Evolutionary conservation across 163 green algal genomes (phyloP).

Genomic region (Scenedesmus sp.): DNA sequence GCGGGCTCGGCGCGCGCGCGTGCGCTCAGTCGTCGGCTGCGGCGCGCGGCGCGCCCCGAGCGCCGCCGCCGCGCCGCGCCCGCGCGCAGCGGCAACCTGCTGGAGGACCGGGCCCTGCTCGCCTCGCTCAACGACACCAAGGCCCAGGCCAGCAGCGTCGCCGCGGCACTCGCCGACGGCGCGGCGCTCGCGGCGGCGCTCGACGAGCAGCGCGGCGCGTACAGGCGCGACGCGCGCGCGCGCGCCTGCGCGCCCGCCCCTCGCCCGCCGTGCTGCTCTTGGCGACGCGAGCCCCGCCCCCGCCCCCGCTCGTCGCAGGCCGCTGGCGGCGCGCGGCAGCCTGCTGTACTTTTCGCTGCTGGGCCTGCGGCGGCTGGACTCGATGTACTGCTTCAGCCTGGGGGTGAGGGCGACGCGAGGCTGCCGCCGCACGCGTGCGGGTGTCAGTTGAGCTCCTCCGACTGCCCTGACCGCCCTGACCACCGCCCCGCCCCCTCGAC

Average conservation of each 20-base stretch:
- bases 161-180: constrained; percentile 63
- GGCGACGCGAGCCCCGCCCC: too few relatives aligned
- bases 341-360: constrained; percentile 76
- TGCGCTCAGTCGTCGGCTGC: not conserved
- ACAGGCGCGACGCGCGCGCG: too few relatives aligned
- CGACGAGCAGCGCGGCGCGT: constrained; percentile 66
- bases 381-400: constrained; percentile 78
- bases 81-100: constrained; percentile 65
- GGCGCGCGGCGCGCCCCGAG: too few relatives aligned
- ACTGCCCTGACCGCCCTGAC: too few relatives aligned
- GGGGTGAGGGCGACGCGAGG: not conserved
- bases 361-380: constrained; percentile 65
- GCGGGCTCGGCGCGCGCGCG: not conserved
- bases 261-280: not conserved
- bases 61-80: too few relatives aligned
- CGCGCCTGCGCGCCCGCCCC: too few relatives aligned
- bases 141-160: constrained; percentile 62
- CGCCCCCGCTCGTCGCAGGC: constrained; percentile 24
- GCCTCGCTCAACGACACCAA: constrained; percentile 82
- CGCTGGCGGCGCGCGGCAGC: constrained; percentile 55
- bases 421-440: not conserved
- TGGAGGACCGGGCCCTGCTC: constrained; percentile 83
- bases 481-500: not conserved
- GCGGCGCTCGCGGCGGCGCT: constrained; percentile 61
- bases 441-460: too few relatives aligned